Percentiles rank a stretch among this genome's conserved stretches.
Conservation (phyloP, 2,329 filamentous ascomycete genomes). For the Cordyceps cicadae region DNA sequence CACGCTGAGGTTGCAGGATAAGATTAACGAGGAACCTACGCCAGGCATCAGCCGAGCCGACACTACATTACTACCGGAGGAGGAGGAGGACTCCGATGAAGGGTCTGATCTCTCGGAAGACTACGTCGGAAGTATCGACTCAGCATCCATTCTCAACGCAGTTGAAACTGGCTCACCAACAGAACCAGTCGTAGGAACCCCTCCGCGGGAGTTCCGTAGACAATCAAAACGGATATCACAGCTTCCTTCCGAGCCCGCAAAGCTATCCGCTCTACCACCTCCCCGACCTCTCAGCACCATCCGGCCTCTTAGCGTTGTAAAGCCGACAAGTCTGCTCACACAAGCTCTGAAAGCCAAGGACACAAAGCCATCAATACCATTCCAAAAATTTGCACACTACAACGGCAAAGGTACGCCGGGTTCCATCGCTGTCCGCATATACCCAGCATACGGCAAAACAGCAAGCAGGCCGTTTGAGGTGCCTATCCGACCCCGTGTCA, state of each 20-base stretch:
- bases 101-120: constrained; percentile 55
- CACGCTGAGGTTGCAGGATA: constrained; percentile 28
- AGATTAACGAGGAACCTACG: constrained; percentile 30
- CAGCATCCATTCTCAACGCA: constrained; percentile 60
- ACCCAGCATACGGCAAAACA: constrained; percentile 60
- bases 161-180: constrained; percentile 50
- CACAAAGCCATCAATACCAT: constrained; percentile 59
- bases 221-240: constrained; percentile 57
- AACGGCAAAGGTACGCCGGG: constrained; percentile 72
- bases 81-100: constrained; percentile 53
- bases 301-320: constrained; percentile 56
- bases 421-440: constrained; percentile 69
- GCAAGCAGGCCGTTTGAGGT: constrained; percentile 62
- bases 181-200: constrained; percentile 54
- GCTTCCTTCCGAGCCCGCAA: constrained; percentile 44
- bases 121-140: constrained; percentile 61
- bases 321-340: constrained; percentile 63
- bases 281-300: constrained; percentile 59
- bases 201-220: constrained; percentile 51
- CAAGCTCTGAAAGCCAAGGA: constrained; percentile 65
- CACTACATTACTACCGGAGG: constrained; percentile 47
- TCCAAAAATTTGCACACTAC: constrained; percentile 67
- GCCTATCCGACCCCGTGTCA: constrained; percentile 59
- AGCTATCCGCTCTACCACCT: constrained; percentile 60
- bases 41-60: constrained; percentile 35